A percentile compares a stretch with the other conserved stretches of the same genome.
phyloP scores from a whole-genome alignment of 441 rosid species.

The Codiaeum variegatum region DNA sequence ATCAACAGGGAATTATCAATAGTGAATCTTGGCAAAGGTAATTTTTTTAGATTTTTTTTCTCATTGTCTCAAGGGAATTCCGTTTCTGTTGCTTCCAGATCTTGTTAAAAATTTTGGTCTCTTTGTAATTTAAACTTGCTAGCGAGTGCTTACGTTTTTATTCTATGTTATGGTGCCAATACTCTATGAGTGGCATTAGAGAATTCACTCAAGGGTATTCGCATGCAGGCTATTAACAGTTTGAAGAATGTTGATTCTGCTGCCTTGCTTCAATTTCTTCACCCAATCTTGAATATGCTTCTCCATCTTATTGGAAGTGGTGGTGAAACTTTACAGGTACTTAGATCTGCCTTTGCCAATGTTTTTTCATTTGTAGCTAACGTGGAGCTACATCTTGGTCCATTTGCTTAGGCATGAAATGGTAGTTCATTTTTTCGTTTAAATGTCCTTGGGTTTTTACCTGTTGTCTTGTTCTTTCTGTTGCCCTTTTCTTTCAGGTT shows the following conservation, averaged over 20 bases:
- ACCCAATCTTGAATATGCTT: constrained; percentile 95
- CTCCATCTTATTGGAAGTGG: constrained; percentile 99
- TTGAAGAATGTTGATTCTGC: constrained; percentile 97
- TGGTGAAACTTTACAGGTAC: constrained; percentile 99
- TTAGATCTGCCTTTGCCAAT: neutral
- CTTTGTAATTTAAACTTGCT: neutral
- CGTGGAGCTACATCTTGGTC: constrained; percentile 1
- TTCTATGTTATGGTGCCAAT: no score
- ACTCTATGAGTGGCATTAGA: neutral
- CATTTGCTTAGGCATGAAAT: constrained; percentile 13
- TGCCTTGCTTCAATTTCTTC: constrained; percentile 98
- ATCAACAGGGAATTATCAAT: no score
- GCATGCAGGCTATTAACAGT: constrained; percentile 92
- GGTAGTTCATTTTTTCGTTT: constrained; percentile 5
- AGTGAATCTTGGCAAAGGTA: neutral
- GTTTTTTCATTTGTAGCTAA: constrained; percentile 14
- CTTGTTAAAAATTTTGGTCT: neutral
- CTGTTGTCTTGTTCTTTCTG: neutral
- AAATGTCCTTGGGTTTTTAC: neutral
- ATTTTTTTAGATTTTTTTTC: neutral
- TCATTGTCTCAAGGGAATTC: neutral
- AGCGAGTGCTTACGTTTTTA: neutral
- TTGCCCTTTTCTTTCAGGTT: constrained; percentile 48
- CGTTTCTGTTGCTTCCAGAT: neutral
- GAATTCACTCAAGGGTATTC: constrained; percentile 2